Evolutionary conservation across 352 stramenopile species (phyloP), one percentile per base, ranked within the genome.

Genomic region (Phytophthora kernoviae): DNA sequence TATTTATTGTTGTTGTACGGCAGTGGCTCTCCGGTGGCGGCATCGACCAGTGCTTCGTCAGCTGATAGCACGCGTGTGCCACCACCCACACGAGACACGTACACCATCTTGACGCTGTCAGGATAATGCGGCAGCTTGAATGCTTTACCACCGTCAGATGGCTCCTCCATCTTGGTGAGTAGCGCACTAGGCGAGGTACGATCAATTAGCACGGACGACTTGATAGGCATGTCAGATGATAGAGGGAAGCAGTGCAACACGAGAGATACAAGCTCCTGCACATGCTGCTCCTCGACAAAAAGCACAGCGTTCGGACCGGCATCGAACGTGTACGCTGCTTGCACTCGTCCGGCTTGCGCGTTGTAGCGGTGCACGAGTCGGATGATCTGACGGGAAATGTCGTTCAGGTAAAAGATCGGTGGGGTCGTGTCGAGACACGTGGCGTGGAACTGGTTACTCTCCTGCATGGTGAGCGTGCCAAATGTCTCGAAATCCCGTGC

Each of bases 321-420:
- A 82, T 99, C 98, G 73, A 99, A 99, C 9, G 98, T 99, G 81
- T 99, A 99, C 15, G 96, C 96, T 37, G 90, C 94, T 22, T 90
- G 79, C 43, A 98, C 66, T 6, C 60, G 36, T 11, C 79, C 73
- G 20, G 66, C 59, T 10, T 78, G 66, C 21, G 81, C 68, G 77
- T 99, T 99, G 76, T 98, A 98, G 43, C 73, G 80, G 77, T 99
- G 95, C 27, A 99, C 85, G 10, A 99, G 59, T 36, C 71, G 49
- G 45, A 94, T 84, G 58, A 96, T 87, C 46, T 68, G 68, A 37
- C 76, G 76, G 22, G 89, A 97, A 32, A 93, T 63, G 58, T 99
- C 94, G 74, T 99, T 99, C 82, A 99, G 92, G 74, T 99, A 99
- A 71, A 98, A 98, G 59, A 99, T 99, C 6, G 98, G 97, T 44